A percentile compares a stretch with the other conserved stretches of the same genome.
Evolutionary conservation across 208 protist species (phyloP).

Genomic region (Kentomonas sorsogonicus): DNA sequence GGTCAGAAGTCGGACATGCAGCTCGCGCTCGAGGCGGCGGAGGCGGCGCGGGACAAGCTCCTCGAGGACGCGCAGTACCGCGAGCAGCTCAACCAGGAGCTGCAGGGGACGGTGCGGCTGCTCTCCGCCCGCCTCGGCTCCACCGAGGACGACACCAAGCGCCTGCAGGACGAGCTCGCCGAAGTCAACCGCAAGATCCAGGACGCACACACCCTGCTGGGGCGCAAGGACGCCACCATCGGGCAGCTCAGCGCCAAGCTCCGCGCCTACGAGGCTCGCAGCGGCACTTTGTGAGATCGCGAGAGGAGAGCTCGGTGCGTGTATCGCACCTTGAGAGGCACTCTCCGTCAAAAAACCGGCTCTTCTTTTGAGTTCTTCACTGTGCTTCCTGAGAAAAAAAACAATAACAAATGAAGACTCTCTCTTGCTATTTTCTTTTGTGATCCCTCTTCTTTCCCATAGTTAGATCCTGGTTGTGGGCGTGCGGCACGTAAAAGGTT

Average conservation of each 20-base stretch:
- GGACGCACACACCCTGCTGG: slow-evolving; percentile 74
- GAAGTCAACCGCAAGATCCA: slow-evolving; percentile 67
- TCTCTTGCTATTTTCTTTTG: neutral
- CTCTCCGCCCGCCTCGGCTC: slow-evolving; percentile 61
- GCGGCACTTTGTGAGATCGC: slow-evolving; percentile 15
- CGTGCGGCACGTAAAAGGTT: no score
- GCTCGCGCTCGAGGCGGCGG: slow-evolving; percentile 49
- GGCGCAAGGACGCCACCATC: slow-evolving; percentile 74
- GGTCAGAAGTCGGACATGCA: slow-evolving; percentile 39
- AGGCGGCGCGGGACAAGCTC: slow-evolving; percentile 46
- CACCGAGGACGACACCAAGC: slow-evolving; percentile 69
- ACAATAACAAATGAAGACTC: no score
- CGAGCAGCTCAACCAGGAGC: slow-evolving; percentile 71
- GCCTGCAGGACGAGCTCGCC: slow-evolving; percentile 67
- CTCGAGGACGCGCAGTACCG: slow-evolving; percentile 64
- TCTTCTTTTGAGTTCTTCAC: no score
- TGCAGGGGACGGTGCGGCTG: slow-evolving; percentile 79
- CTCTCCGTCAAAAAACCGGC: no score
- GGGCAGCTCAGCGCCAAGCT: slow-evolving; percentile 78
- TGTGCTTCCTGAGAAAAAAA: no score
- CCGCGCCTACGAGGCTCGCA: slow-evolving; percentile 70
- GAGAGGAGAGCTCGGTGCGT: neutral
- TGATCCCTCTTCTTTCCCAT: neutral
- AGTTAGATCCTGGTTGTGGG: no score
- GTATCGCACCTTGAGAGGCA: neutral